phyloP scores from a whole-genome alignment of 2,329 filamentous ascomycete genomes.

The Claviceps purpurea region DNA sequence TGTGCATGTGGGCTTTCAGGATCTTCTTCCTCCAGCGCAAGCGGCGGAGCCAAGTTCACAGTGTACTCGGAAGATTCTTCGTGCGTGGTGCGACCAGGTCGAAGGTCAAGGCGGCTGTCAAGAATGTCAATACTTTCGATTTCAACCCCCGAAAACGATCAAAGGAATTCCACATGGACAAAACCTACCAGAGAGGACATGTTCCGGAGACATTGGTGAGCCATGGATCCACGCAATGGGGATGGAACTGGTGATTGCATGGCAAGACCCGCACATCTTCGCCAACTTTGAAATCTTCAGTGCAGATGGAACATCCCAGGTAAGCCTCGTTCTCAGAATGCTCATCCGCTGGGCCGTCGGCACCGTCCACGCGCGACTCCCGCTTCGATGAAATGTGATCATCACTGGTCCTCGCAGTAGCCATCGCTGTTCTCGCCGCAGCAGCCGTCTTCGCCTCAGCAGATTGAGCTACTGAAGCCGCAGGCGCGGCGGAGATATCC shows the following conservation, averaged over 20 bases:
- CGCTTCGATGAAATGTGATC: slow-evolving; percentile 5
- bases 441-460: slow-evolving; percentile 1
- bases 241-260: slow-evolving; percentile 56
- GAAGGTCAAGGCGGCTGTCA: slow-evolving; percentile 40
- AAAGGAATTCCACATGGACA: background rate
- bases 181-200: slow-evolving; percentile 51
- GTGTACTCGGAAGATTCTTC: slow-evolving; percentile 9
- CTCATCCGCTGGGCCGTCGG: background rate
- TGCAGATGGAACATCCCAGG: slow-evolving; percentile 53
- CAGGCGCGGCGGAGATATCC: slow-evolving; percentile 7
- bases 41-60: slow-evolving; percentile 25
- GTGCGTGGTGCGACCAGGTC: slow-evolving; percentile 20
- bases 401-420: slow-evolving; percentile 1
- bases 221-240: slow-evolving; percentile 56
- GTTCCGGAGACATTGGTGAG: slow-evolving; percentile 56
- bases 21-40: slow-evolving; percentile 26
- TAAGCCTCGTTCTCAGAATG: slow-evolving; percentile 18
- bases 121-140: background rate
- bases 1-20: slow-evolving; percentile 14
- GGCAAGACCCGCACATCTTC: slow-evolving; percentile 56
- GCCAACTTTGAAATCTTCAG: slow-evolving; percentile 53
- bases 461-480: background rate
- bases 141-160: background rate
- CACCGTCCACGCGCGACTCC: slow-evolving; percentile 4
- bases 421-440: background rate